Evolutionary conservation across 2,329 filamentous ascomycete genomes (phyloP), one percentile per base, ranked within the genome.

Genomic region (Penicillium italicum): DNA sequence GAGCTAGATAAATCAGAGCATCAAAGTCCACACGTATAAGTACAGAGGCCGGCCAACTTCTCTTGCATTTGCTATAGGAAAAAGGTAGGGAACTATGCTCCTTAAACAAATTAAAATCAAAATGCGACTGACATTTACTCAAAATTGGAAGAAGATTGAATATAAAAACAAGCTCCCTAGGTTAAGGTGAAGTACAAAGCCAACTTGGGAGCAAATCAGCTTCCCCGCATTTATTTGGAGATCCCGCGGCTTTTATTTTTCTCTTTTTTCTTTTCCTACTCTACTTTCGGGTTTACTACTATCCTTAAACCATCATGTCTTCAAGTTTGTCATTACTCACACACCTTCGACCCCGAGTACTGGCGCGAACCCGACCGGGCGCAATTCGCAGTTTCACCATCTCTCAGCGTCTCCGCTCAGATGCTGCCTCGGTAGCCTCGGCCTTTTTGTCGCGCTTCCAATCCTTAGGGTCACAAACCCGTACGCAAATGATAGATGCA

Each of bases 401-500:
- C 22, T 41, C 50, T 22, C 44, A 26, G 24, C 42, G 40, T 56
- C 44, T 56, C 44, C 47, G 24, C 41, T 59, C 61, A 61, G 46
- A 65, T 60, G 36, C 69, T 67, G 37, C 70, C 20, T 59, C 68
- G 37, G 65, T 75, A 53, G 75, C 76, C 6, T 59, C 69, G 14
- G 66, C 70, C 41, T 80, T 80, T 61, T 70, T 79, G 18, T 65
- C 69, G 7, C 73, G 72, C 49, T 76, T 76, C 46, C 73, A 76
- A 53, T 73, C 73, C 6, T 67, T 72, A 5, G 73, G 76, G 1
- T 74, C 76, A 0, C 73, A 75, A 60, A 70, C 68, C 5, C 77
- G 76, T 42, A 72, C 69, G 4, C 85, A 88, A 63, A 54, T 78
- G 4, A 73, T 88, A 7, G 85, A 88, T 65, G 77, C 75, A 12